Base-by-base conservation (phyloP, 2,329 filamentous ascomycete species). In the Talaromyces albobiverticillius region DNA sequence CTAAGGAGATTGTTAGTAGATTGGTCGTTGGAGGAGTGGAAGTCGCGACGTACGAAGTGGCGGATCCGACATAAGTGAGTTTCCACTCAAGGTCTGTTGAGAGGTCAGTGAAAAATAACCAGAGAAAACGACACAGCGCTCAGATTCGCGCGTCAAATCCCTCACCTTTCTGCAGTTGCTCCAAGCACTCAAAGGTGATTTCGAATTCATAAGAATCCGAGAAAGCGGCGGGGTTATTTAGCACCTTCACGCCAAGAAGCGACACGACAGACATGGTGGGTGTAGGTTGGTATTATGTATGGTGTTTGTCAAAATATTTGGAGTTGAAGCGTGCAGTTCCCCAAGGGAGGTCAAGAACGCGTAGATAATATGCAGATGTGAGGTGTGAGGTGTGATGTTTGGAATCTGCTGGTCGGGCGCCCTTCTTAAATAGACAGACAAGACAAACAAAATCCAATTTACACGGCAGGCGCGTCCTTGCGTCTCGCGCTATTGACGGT, bases 151-250 rank as follows among this genome's bases (percentile, higher is more conserved):
- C 5, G 38, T 34, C n/a, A 38, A 38, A 40, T 36, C 14, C 32
- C 59, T 50, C 73, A 92, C 91, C 92, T 76, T 96, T 96, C 71
- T 95, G 89, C 36, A 99, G 83, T 63, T 88, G 84, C 78, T 99
- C 94, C 22, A 97, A 84, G 68, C 94, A 97, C 76, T 99, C 94
- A 60, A 99, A 99, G 16, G 94, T 99, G 72, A 99, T 97, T 76
- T 99, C 93, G 64, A 99, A 96, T 73, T 94, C 86, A 73, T 99
- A 99, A 52, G 90, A 86, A 71, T 93, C 89, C 65, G 85, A 88
- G 77, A 99, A 97, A 64, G 88, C 85, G 67, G 94, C 92, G 67
- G 94, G 94, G 79, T 99, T 99, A 83, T 99, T 97, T 71, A 91
- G 82, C 64, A 99, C 89, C 75, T 94, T 89, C 67, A 99, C 94